A percentile compares a stretch with the other conserved stretches of the same genome.
Evolutionary conservation across 2,329 filamentous ascomycete genomes (phyloP).

Genomic region (Pyricularia grisea): DNA sequence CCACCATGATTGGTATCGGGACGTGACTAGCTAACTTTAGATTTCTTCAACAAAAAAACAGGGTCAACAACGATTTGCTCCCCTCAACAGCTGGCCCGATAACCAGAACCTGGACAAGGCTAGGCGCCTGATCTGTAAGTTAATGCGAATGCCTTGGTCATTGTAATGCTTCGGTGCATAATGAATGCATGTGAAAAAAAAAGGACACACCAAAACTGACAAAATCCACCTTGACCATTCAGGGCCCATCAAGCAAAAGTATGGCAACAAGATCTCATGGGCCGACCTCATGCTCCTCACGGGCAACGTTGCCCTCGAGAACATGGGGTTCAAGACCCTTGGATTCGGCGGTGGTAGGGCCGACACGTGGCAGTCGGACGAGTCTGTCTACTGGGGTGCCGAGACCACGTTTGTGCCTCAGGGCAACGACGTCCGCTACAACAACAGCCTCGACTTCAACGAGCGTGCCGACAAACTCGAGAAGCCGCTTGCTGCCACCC

Average conservation of each 20-base stretch:
- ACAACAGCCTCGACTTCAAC: constrained; percentile 35
- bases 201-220: background rate
- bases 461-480: constrained; percentile 47
- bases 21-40: background rate
- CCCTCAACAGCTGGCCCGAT: constrained; percentile 70
- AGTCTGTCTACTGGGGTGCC: constrained; percentile 65
- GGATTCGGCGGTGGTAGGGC: constrained; percentile 61
- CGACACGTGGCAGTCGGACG: constrained; percentile 64
- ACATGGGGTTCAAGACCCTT: constrained; percentile 60
- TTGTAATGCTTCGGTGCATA: background rate
- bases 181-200: background rate
- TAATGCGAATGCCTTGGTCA: background rate
- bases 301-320: constrained; percentile 65
- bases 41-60: constrained; percentile 17
- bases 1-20: background rate
- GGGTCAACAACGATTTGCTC: constrained; percentile 66
- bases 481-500: constrained; percentile 52
- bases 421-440: constrained; percentile 60
- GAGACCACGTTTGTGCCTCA: constrained; percentile 52
- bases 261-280: constrained; percentile 71
- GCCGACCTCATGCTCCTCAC: constrained; percentile 60
- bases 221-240: background rate
- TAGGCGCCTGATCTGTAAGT: constrained; percentile 51
- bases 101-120: constrained; percentile 69
- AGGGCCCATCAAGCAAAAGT: constrained; percentile 71